Conservation (phyloP, 1,284 basidiomycete genomes). For the Leucoagaricus sp. region DNA sequence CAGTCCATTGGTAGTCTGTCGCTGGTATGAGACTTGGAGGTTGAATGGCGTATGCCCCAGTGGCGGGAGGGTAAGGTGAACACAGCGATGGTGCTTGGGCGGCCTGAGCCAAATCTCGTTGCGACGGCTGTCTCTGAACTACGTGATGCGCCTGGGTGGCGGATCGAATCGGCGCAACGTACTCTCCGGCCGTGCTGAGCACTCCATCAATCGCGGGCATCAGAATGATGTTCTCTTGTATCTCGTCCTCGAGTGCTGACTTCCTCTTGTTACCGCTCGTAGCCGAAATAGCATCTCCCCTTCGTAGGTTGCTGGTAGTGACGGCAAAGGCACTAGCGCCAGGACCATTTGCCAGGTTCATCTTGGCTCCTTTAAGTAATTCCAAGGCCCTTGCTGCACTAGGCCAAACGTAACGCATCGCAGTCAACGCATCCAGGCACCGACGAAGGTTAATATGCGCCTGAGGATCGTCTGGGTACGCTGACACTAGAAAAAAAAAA, state of each 20-base stretch:
- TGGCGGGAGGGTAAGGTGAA: background rate
- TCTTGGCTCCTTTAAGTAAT: slow-evolving; percentile 67
- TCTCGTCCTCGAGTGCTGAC: slow-evolving; percentile 1
- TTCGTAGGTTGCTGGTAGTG: slow-evolving; percentile 32
- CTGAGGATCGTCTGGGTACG: slow-evolving; percentile 67
- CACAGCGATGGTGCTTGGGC: background rate
- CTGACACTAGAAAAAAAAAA: slow-evolving; percentile 46
- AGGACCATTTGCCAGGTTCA: slow-evolving; percentile 35
- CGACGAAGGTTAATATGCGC: slow-evolving; percentile 62
- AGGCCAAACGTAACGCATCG: slow-evolving; percentile 78
- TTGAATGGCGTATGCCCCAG: slow-evolving; percentile 5
- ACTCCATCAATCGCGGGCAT: background rate
- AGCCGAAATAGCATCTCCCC: slow-evolving; percentile 53
- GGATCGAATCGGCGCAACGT: slow-evolving; percentile 5
- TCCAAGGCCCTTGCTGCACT: slow-evolving; percentile 74
- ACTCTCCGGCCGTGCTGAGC: background rate
- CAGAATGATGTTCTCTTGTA: background rate
- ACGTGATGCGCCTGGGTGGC: background rate
- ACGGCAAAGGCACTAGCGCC: slow-evolving; percentile 11
- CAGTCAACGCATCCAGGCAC: slow-evolving; percentile 69
- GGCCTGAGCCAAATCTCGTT: background rate
- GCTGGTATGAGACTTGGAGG: slow-evolving; percentile 4
- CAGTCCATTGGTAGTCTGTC: slow-evolving; percentile 4
- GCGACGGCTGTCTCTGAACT: background rate
- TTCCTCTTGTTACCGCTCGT: slow-evolving; percentile 12